Evolutionary conservation across 176 grass and related monocot species (phyloP).

Genomic region (Phoenix dactylifera): DNA sequence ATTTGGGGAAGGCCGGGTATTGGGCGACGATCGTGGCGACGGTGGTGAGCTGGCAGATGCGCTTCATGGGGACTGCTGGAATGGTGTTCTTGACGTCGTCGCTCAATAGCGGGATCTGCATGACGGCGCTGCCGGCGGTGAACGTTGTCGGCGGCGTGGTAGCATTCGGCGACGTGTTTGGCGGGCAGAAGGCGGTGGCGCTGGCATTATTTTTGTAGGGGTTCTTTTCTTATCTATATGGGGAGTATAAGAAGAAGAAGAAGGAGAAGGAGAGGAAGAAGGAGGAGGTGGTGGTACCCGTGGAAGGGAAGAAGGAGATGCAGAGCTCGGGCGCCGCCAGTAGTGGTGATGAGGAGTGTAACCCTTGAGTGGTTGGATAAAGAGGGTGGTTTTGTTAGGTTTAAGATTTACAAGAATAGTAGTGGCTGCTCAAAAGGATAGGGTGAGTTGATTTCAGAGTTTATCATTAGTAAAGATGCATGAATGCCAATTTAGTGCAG

Average conservation of each 20-base stretch:
- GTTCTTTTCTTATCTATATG: conserved; percentile 79
- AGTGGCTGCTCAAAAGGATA: not conserved
- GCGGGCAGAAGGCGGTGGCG: conserved; percentile 59
- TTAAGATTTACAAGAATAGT: too few relatives aligned
- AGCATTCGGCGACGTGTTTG: conserved; percentile 54
- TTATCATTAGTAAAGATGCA: too few relatives aligned
- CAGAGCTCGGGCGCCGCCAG: too few relatives aligned
- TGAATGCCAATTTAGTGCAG: too few relatives aligned
- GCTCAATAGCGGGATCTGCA: conserved; percentile 89
- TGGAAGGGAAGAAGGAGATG: not conserved
- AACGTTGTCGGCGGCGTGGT: conserved; percentile 83
- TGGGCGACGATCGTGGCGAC: conserved; percentile 46
- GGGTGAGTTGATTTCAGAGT: too few relatives aligned
- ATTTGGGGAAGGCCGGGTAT: conserved; percentile 42
- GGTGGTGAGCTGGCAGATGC: conserved; percentile 72
- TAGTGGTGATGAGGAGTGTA: too few relatives aligned
- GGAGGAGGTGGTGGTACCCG: conserved; percentile 19
- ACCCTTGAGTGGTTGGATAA: too few relatives aligned
- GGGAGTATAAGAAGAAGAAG: conserved; percentile 46
- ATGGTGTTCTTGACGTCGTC: conserved; percentile 88
- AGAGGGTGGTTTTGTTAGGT: too few relatives aligned
- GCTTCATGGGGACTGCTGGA: conserved; percentile 86
- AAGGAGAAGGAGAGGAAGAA: not conserved
- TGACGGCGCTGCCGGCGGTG: conserved; percentile 66
- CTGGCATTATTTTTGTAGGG: conserved; percentile 79